Percentiles rank a stretch among this genome's conserved stretches.
Evolutionary conservation across 352 stramenopile genomes (phyloP).

Genomic region (Phytophthora sojae): DNA sequence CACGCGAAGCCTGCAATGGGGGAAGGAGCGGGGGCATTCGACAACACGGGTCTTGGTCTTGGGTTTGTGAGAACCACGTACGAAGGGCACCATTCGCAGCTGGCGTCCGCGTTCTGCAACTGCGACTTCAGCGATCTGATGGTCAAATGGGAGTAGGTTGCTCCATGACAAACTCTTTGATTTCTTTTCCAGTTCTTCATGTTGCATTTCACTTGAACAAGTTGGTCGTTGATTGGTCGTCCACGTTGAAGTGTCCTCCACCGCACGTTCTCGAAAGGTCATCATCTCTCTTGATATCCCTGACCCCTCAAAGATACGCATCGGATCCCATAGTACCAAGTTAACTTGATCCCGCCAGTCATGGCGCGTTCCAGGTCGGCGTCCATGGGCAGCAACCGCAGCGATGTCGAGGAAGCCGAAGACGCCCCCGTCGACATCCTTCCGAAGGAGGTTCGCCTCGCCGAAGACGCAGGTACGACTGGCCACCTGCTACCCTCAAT

Average conservation of each 20-base stretch:
- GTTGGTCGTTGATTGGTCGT: background rate
- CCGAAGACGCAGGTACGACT: conserved; percentile 41
- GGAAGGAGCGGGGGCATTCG: background rate
- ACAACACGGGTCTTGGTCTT: conserved; percentile 3
- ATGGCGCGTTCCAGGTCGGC: conserved; percentile 4
- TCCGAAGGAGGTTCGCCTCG: conserved; percentile 62
- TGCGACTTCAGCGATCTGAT: conserved; percentile 25
- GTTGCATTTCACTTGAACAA: background rate
- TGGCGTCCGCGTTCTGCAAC: conserved; percentile 13
- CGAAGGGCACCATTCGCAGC: background rate
- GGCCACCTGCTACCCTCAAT: background rate
- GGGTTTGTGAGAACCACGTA: conserved; percentile 13
- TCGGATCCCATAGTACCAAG: background rate
- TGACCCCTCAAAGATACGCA: conserved; percentile 27
- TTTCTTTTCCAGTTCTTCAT: too few species aligned
- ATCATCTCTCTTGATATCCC: conserved; percentile 8
- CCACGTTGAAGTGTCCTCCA: conserved; percentile 7
- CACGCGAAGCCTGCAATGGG: background rate
- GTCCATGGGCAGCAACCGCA: conserved; percentile 7
- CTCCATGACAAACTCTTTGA: background rate
- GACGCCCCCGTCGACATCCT: conserved; percentile 65
- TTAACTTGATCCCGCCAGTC: background rate
- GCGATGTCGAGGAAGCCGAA: conserved; percentile 21
- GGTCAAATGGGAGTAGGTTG: background rate
- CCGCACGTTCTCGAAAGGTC: conserved; percentile 20